Percentiles rank a stretch among this genome's conserved stretches.
These are phyloP conservation scores for Grosmannia huntii DNA, from an alignment of 2,329 filamentous ascomycete species.

Conservation along the genomic window DNA sequence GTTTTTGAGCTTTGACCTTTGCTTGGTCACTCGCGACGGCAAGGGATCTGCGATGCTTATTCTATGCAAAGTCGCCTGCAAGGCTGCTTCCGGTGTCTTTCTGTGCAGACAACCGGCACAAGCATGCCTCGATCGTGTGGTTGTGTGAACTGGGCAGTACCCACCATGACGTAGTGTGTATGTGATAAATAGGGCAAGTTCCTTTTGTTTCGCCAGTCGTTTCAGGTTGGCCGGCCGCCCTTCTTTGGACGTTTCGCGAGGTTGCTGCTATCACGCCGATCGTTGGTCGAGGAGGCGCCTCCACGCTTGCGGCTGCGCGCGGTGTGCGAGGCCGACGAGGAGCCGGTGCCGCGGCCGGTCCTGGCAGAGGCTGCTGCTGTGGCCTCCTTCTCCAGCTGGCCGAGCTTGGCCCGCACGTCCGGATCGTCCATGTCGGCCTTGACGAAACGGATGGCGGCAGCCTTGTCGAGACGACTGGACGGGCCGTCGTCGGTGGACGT, in stretches of 20 bases:
- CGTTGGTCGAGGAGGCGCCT: not conserved
- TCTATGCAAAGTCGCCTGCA: too few relatives aligned
- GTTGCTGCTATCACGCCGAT: not conserved
- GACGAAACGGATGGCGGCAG: conserved; percentile 69
- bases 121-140: too few relatives aligned
- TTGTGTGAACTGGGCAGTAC: too few relatives aligned
- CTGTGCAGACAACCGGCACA: too few relatives aligned
- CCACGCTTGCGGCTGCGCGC: not conserved
- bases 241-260: not conserved
- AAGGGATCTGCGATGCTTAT: too few relatives aligned
- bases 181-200: too few relatives aligned
- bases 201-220: too few relatives aligned
- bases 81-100: too few relatives aligned
- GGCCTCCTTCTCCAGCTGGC: conserved; percentile 27
- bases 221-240: not conserved
- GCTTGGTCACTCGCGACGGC: not conserved
- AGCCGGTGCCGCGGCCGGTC: too few relatives aligned
- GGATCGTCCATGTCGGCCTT: conserved; percentile 58
- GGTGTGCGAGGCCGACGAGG: not conserved
- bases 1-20: not conserved
- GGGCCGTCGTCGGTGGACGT: conserved; percentile 25
- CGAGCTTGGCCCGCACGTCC: conserved; percentile 36
- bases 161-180: too few relatives aligned
- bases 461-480: conserved; percentile 47
- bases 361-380: not conserved